Evolutionary conservation across 2,329 filamentous ascomycete species (phyloP).

Genomic region (Oidium heveae): DNA sequence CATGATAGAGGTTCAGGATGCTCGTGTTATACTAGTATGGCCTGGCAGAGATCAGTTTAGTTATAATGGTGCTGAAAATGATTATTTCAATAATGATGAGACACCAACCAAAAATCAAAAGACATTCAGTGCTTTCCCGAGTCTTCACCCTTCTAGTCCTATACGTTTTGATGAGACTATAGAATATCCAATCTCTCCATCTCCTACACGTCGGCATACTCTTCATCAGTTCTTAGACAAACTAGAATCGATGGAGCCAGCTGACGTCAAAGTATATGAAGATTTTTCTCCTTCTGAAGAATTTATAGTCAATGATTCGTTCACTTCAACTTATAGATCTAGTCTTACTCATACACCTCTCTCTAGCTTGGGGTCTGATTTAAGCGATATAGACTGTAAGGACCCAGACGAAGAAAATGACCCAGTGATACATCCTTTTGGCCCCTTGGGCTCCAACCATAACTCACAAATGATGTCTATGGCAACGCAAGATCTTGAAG

Average conservation of each 20-base stretch:
- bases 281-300: conserved; percentile 28
- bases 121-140: conserved; percentile 11
- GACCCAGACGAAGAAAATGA: conserved; percentile 87
- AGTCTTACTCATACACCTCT: conserved; percentile 11
- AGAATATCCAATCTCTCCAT: conserved; percentile 54
- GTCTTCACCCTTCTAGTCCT: conserved; percentile 32
- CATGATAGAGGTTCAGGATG: conserved; percentile 86
- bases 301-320: conserved; percentile 3
- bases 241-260: conserved; percentile 12
- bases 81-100: conserved; percentile 38
- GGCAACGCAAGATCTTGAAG: conserved; percentile 6
- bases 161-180: conserved; percentile 30
- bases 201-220: conserved; percentile 17
- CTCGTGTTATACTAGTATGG: conserved; percentile 75
- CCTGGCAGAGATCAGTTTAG: conserved; percentile 32
- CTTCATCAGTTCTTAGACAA: not conserved
- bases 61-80: conserved; percentile 21
- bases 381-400: not conserved
- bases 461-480: conserved; percentile 36
- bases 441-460: conserved; percentile 67
- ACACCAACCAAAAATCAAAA: conserved; percentile 24
- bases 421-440: conserved; percentile 75
- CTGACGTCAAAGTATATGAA: conserved; percentile 46
- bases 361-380: conserved; percentile 42
- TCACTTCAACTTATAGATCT: conserved; percentile 10